Conservation (phyloP, 2,329 filamentous ascomycete species). For the Moelleriella libera region DNA sequence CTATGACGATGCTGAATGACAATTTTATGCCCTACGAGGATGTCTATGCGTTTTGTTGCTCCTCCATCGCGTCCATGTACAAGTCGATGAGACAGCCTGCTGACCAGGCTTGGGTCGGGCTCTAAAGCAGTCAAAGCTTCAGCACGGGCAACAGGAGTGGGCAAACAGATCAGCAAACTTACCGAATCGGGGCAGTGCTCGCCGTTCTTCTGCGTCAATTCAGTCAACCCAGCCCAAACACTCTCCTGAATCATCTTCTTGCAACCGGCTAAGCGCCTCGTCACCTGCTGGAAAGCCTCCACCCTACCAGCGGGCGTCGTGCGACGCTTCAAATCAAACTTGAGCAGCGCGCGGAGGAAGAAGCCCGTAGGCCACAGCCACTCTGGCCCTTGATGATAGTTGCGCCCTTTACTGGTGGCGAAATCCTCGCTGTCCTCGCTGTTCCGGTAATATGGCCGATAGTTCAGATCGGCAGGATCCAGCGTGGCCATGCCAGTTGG, state of each 20-base stretch:
- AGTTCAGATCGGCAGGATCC: conserved; percentile 84
- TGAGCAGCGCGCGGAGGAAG: conserved; percentile 80
- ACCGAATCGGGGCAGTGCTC: conserved; percentile 78
- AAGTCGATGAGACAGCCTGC: conserved; percentile 88
- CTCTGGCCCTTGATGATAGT: conserved; percentile 96
- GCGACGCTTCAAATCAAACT: conserved; percentile 72
- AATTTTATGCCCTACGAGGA: neutral
- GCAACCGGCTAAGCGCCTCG: conserved; percentile 65
- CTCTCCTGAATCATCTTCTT: conserved; percentile 71
- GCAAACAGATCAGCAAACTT: conserved; percentile 22
- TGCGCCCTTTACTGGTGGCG: conserved; percentile 81
- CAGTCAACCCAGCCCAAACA: conserved; percentile 80
- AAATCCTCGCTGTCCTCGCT: conserved; percentile 87
- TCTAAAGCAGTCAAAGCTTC: conserved; percentile 30
- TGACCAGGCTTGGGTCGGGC: conserved; percentile 93
- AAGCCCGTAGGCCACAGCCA: conserved; percentile 98
- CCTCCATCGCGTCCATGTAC: conserved; percentile 74
- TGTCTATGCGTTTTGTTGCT: conserved; percentile 17
- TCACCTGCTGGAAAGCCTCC: conserved; percentile 92
- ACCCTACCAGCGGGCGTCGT: conserved; percentile 46
- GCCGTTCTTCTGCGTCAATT: conserved; percentile 85
- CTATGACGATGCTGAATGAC: neutral
- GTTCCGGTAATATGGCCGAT: conserved; percentile 89
- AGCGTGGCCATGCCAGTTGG: conserved; percentile 93
- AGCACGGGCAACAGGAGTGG: neutral